Evolutionary conservation across 164 flowering plant genomes (phyloP).

Genomic region (Vitis rotundifolia): DNA sequence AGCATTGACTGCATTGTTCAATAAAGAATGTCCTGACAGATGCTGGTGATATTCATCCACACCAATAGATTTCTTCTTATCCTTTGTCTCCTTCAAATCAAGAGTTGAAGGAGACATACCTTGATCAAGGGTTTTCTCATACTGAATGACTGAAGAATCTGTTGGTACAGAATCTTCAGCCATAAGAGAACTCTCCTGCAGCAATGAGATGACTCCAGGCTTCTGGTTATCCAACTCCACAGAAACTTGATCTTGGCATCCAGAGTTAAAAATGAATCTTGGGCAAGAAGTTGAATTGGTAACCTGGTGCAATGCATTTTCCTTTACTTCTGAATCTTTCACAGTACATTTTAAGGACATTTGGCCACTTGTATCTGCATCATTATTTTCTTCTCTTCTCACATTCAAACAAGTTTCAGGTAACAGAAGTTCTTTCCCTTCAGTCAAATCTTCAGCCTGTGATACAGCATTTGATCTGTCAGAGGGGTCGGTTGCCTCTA

Average conservation of each 20-base stretch:
- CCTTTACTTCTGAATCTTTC: constrained; percentile 17
- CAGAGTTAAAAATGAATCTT: constrained; percentile 20
- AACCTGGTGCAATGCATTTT: constrained; percentile 5
- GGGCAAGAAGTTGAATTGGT: constrained; percentile 17
- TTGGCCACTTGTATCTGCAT: constrained; percentile 8
- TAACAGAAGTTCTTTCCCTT: constrained; percentile 5
- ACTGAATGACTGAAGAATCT: constrained; percentile 22
- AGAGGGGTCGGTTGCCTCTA: constrained; percentile 5
- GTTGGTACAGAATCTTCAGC: constrained; percentile 9
- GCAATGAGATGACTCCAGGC: constrained; percentile 19
- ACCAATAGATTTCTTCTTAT: constrained; percentile 16
- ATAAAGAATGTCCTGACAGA: constrained; percentile 13
- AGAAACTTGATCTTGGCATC: constrained; percentile 12
- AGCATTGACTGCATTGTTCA: constrained; percentile 7
- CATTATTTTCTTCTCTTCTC: not conserved
- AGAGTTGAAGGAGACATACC: constrained; percentile 18
- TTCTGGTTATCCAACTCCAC: constrained; percentile 17
- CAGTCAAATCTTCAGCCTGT: constrained; percentile 10
- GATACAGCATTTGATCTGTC: constrained; percentile 9
- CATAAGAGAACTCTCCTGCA: constrained; percentile 23
- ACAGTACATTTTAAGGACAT: constrained; percentile 1
- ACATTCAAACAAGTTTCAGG: constrained; percentile 9
- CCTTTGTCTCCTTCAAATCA: constrained; percentile 24
- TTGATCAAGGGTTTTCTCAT: constrained; percentile 18
- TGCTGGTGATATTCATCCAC: constrained; percentile 20